A percentile compares a stretch with the other conserved stretches of the same genome.
Conservation (phyloP, 2,329 filamentous ascomycete species). For the Magnaporthales sp. region DNA sequence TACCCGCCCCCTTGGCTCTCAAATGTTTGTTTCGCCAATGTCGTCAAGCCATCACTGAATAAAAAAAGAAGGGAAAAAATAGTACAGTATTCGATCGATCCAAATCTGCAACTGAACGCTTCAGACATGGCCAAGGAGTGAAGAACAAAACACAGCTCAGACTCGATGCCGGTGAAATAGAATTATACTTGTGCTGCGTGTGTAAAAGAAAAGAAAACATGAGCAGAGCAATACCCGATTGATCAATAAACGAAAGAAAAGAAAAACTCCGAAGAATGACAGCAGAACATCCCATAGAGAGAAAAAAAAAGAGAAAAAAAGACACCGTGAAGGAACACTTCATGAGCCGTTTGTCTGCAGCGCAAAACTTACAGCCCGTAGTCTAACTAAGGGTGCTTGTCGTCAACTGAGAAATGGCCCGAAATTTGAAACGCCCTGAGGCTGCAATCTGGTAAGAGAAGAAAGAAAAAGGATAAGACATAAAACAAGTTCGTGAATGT, state of each 20-base stretch:
- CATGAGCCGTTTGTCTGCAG: neutral
- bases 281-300: too few relatives aligned
- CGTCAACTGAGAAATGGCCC: neutral
- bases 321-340: neutral
- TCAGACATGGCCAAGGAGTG: neutral
- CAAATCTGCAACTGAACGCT: neutral
- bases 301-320: too few relatives aligned
- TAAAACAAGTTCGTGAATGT: conserved; percentile 1
- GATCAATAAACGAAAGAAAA: neutral
- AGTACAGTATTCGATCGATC: neutral
- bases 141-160: neutral
- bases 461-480: neutral
- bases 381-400: neutral
- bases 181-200: neutral
- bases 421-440: neutral
- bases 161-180: neutral
- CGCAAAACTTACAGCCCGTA: neutral
- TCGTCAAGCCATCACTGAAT: neutral
- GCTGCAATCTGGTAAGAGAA: neutral
- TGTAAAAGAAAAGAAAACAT: neutral
- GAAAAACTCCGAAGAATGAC: neutral
- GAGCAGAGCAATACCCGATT: neutral
- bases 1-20: neutral
- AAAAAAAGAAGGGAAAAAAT: neutral
- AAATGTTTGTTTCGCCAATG: neutral